Conservation (phyloP, 345 rosid genomes). For the Aurinia saxatilis region DNA sequence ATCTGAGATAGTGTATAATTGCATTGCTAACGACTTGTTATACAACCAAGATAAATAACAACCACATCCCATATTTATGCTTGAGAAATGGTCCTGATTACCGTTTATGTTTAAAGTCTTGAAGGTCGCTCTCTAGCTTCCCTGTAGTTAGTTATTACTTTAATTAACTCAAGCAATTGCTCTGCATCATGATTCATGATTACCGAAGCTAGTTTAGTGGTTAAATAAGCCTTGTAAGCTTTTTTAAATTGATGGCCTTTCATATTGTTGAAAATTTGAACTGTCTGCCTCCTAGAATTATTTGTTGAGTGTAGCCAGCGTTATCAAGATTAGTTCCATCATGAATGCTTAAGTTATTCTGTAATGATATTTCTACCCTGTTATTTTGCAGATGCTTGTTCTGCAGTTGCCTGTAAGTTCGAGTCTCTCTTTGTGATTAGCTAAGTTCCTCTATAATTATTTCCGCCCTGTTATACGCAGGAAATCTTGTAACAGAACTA, state of each 20-base stretch:
- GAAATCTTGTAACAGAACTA: neutral
- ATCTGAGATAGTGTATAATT: neutral
- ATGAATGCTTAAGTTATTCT: neutral
- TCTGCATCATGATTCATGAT: neutral
- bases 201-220: neutral
- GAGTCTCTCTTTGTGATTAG: constrained; percentile 12
- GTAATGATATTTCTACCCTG: constrained; percentile 5
- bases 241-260: no score
- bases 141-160: no score
- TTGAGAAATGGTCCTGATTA: neutral
- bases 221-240: neutral
- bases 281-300: neutral
- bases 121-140: neutral
- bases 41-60: neutral
- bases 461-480: neutral
- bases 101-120: neutral
- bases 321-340: constrained; percentile 1
- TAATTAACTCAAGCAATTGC: neutral
- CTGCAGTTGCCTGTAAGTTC: constrained; percentile 72
- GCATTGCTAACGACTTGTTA: neutral
- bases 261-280: no score
- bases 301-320: neutral
- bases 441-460: neutral
- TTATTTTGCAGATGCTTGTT: constrained; percentile 72
- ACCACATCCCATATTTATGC: neutral